Evolutionary conservation across 2,329 filamentous ascomycete species (phyloP).

Genomic region (Penicillium sclerotigenum): DNA sequence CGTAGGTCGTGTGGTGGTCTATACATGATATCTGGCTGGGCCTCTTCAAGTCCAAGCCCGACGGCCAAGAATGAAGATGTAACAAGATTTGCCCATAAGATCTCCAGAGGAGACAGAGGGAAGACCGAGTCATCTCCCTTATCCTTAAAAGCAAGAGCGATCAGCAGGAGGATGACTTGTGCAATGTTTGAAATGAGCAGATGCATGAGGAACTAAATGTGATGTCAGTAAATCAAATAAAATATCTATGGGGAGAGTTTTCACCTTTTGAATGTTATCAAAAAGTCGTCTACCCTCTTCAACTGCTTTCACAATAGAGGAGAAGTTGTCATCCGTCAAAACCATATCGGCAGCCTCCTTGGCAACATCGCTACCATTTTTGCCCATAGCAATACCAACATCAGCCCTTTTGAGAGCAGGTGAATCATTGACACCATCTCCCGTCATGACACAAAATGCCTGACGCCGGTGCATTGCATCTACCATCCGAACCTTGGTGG

Average conservation of each 20-base stretch:
- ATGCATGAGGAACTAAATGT: conserved; percentile 65
- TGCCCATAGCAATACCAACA: conserved; percentile 87
- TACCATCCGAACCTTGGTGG: conserved; percentile 89
- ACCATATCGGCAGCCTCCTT: conserved; percentile 68
- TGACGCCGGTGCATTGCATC: conserved; percentile 76
- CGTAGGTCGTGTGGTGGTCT: conserved; percentile 68
- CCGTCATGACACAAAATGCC: conserved; percentile 80
- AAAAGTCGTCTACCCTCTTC: conserved; percentile 81
- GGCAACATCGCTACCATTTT: conserved; percentile 76
- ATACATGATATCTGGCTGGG: conserved; percentile 71
- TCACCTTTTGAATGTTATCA: conserved; percentile 75
- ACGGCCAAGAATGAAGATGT: conserved; percentile 84
- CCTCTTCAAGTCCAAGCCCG: conserved; percentile 75
- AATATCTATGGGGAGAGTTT: not conserved
- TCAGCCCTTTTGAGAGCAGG: conserved; percentile 77
- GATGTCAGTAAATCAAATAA: conserved; percentile 30
- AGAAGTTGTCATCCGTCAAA: conserved; percentile 78
- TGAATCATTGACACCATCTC: conserved; percentile 83
- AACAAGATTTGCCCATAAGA: conserved; percentile 89
- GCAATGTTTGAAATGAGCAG: conserved; percentile 77
- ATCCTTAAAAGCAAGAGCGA: conserved; percentile 79
- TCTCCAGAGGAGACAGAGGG: conserved; percentile 77
- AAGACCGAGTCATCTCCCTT: conserved; percentile 69
- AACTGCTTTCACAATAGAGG: conserved; percentile 77
- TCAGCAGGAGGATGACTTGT: conserved; percentile 75